phyloP scores from a whole-genome alignment of 1,284 basidiomycete genomes.

The Sanghuangporus weigelae region DNA sequence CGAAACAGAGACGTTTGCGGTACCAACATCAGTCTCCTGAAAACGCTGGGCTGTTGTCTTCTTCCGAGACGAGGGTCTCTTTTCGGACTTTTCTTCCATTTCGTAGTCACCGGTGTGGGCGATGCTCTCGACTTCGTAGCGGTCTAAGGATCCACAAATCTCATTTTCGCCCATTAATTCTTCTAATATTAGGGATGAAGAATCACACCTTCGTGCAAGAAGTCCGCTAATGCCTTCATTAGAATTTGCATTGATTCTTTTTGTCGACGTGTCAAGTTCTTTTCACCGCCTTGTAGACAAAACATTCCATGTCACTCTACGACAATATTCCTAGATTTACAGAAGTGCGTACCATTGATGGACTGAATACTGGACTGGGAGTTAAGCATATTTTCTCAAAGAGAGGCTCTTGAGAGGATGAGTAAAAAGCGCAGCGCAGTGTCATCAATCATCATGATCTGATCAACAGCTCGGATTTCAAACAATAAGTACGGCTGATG shows the following conservation, averaged over 20 bases:
- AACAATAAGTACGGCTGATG: too few species aligned
- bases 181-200: not conserved
- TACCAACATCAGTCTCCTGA: not conserved
- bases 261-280: not conserved
- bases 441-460: too few species aligned
- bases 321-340: not conserved
- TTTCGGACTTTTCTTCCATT: not conserved
- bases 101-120: not conserved
- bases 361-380: not conserved
- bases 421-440: too few species aligned
- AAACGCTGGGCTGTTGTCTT: not conserved
- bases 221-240: conserved; percentile 2
- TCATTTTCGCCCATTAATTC: not conserved
- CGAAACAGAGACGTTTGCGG: not conserved
- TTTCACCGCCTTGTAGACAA: not conserved
- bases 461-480: too few species aligned
- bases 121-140: not conserved
- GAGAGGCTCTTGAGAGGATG: too few species aligned
- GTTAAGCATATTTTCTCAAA: too few species aligned
- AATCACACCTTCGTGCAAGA: not conserved
- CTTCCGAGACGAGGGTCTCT: not conserved
- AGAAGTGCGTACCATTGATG: not conserved
- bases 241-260: conserved; percentile 1
- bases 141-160: not conserved
- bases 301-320: not conserved